Conservation (phyloP, 257 asterid genomes). For the Marsdenia floribunda region DNA sequence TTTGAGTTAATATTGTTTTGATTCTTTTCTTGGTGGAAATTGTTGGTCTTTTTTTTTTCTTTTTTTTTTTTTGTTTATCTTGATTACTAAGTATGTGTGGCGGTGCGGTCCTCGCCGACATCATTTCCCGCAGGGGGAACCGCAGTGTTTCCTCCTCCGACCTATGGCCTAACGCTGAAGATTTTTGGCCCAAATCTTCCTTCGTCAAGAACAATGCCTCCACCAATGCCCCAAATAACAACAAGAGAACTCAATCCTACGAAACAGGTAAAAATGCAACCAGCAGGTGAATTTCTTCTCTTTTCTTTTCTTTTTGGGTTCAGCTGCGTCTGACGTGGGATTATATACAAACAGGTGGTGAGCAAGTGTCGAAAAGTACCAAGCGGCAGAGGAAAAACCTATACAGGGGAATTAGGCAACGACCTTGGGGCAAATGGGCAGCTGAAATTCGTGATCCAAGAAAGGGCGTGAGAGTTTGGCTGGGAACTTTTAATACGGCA, state of each 20-base stretch:
- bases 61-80: neutral
- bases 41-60: neutral
- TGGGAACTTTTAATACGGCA: constrained; percentile 80
- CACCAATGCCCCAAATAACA: constrained; percentile 18
- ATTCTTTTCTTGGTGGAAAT: too few species aligned
- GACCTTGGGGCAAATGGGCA: constrained; percentile 99
- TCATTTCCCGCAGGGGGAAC: constrained; percentile 37
- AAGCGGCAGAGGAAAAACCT: constrained; percentile 63
- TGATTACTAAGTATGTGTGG: constrained; percentile 50
- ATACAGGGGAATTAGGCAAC: constrained; percentile 81
- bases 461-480: constrained; percentile 88
- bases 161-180: constrained; percentile 38
- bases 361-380: constrained; percentile 18
- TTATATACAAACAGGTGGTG: constrained; percentile 32
- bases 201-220: constrained; percentile 13
- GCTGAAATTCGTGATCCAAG: constrained; percentile 96
- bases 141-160: constrained; percentile 45
- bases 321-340: neutral
- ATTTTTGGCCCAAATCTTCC: constrained; percentile 40
- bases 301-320: neutral
- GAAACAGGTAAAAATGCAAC: constrained; percentile 30
- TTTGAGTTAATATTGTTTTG: too few species aligned
- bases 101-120: constrained; percentile 64
- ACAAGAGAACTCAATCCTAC: constrained; percentile 32
- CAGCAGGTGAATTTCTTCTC: neutral